phyloP scores from a whole-genome alignment of 108 stramenopile genomes.

The Skeletonema marinoi region DNA sequence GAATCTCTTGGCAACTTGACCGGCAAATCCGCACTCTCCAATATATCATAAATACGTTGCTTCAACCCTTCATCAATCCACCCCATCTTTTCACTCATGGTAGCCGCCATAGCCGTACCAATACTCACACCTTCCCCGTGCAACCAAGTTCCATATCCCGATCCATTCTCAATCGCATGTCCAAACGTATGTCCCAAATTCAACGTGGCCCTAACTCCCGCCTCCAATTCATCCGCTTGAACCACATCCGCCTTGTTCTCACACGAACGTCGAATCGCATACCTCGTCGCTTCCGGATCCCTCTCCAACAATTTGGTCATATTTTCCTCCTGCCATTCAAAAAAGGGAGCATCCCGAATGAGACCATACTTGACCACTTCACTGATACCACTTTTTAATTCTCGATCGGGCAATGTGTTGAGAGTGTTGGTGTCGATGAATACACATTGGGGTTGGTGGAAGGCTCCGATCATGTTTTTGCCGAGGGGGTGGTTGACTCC shows the following conservation, averaged over 20 bases:
- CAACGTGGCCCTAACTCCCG: slow-evolving; percentile 92
- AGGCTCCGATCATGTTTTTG: slow-evolving; percentile 99
- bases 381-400: slow-evolving; percentile 88
- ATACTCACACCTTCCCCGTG: slow-evolving; percentile 98
- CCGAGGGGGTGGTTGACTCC: slow-evolving; percentile 96
- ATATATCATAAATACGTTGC: slow-evolving; percentile 62
- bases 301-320: slow-evolving; percentile 78
- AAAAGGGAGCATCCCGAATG: slow-evolving; percentile 90
- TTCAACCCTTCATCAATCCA: slow-evolving; percentile 79
- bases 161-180: slow-evolving; percentile 96
- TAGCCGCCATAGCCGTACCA: slow-evolving; percentile 96
- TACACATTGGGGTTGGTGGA: slow-evolving; percentile 97
- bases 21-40: slow-evolving; percentile 77
- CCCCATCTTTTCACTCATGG: slow-evolving; percentile 88
- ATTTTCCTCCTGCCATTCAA: slow-evolving; percentile 92
- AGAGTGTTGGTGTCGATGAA: slow-evolving; percentile 89
- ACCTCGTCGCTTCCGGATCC: slow-evolving; percentile 77
- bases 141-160: slow-evolving; percentile 92
- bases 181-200: slow-evolving; percentile 99
- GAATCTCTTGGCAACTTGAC: slow-evolving; percentile 76
- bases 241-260: slow-evolving; percentile 97
- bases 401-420: slow-evolving; percentile 91
- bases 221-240: slow-evolving; percentile 95
- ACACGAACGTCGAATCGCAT: slow-evolving; percentile 89
- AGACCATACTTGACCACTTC: slow-evolving; percentile 98